A percentile compares a stretch with the other conserved stretches of the same genome.
Conservation (phyloP, 257 asterid genomes). For the Phtheirospermum japonicum region DNA sequence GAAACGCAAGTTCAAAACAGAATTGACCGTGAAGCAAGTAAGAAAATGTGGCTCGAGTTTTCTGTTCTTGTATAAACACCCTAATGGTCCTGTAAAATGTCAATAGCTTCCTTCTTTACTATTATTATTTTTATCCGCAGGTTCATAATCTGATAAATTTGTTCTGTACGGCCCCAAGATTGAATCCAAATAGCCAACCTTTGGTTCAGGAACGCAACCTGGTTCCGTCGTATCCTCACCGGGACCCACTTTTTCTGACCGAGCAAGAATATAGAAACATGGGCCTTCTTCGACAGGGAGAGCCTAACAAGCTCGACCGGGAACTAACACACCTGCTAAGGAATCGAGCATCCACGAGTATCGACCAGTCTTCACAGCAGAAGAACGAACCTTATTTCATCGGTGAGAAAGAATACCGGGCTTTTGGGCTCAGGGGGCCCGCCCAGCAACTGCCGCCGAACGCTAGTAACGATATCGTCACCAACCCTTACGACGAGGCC, state of each 20-base stretch:
- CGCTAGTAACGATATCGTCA: slow-evolving; percentile 4
- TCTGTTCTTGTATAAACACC: neutral
- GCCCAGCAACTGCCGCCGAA: slow-evolving; percentile 23
- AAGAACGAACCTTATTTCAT: slow-evolving; percentile 40
- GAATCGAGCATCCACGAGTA: too few species aligned
- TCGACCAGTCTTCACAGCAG: slow-evolving; percentile 36
- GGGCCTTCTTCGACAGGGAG: slow-evolving; percentile 61
- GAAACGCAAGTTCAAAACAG: slow-evolving; percentile 72
- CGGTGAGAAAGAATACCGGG: slow-evolving; percentile 54
- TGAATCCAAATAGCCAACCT: slow-evolving; percentile 37
- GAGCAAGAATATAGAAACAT: slow-evolving; percentile 73
- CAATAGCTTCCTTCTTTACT: too few species aligned
- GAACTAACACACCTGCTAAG: slow-evolving; percentile 41
- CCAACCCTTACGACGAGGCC: slow-evolving; percentile 59
- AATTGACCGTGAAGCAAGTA: slow-evolving; percentile 67
- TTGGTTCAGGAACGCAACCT: slow-evolving; percentile 32
- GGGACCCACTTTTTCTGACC: slow-evolving; percentile 45
- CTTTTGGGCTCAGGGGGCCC: slow-evolving; percentile 53
- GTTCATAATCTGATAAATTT: slow-evolving; percentile 44
- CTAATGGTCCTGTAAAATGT: slow-evolving; percentile 3
- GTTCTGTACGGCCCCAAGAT: slow-evolving; percentile 51
- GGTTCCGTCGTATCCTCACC: slow-evolving; percentile 21
- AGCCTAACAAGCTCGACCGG: slow-evolving; percentile 36
- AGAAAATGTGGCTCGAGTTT: slow-evolving; percentile 19
- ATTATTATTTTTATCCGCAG: slow-evolving; percentile 39